Conservation (phyloP, 768 basidiomycete genomes). For the Daedalea quercina region DNA sequence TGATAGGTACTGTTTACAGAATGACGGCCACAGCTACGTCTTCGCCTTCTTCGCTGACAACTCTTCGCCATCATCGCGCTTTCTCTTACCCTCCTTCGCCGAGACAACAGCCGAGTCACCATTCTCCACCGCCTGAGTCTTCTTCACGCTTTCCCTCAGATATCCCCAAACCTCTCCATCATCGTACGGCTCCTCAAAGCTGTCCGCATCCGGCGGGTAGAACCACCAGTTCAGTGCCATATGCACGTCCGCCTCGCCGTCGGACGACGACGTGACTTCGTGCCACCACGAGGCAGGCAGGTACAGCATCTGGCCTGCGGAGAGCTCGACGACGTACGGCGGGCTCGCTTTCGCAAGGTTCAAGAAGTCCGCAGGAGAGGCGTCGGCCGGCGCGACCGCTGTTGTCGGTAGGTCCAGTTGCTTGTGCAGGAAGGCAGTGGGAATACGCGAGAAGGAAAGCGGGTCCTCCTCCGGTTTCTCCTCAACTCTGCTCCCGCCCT, state of each 20-base stretch:
- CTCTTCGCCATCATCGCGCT: neutral
- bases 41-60: neutral
- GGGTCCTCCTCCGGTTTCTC: conserved; percentile 14
- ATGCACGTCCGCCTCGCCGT: conserved; percentile 12
- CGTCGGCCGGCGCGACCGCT: conserved; percentile 9
- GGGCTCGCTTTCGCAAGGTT: conserved; percentile 13
- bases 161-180: conserved; percentile 22
- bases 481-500: neutral
- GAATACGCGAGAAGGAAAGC: conserved; percentile 25
- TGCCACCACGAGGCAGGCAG: conserved; percentile 28
- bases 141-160: conserved; percentile 9
- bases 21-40: neutral
- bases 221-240: conserved; percentile 30
- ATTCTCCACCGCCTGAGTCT: neutral
- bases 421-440: conserved; percentile 20
- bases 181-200: conserved; percentile 20
- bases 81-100: conserved; percentile 1
- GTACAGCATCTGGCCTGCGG: conserved; percentile 26
- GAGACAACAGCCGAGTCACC: neutral
- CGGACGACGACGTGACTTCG: conserved; percentile 24
- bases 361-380: conserved; percentile 11
- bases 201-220: conserved; percentile 23
- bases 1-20: no score
- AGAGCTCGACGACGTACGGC: conserved; percentile 23
- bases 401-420: conserved; percentile 21